These are phyloP conservation scores for Liriodendron chinense DNA, from an alignment of 164 flowering plant genomes.

Conservation along the genomic window DNA sequence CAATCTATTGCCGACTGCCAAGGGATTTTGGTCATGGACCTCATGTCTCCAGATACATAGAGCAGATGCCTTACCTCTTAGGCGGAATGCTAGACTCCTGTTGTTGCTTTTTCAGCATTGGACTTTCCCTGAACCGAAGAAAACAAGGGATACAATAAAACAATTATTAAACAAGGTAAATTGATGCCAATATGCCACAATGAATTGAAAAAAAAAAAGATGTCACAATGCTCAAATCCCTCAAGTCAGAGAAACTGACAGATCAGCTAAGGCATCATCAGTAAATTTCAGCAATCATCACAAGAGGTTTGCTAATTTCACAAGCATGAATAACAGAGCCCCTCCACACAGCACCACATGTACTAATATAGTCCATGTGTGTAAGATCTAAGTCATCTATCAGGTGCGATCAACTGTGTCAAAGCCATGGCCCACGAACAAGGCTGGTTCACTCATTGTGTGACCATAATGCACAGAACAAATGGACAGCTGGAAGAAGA, in stretches of 20 bases:
- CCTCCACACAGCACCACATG: not conserved
- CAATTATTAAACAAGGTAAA: no score
- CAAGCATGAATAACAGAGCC: not conserved
- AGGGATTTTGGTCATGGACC: not conserved
- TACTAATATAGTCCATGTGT: no score
- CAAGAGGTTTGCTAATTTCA: not conserved
- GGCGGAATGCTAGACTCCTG: not conserved
- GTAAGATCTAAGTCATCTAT: no score
- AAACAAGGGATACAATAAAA: not conserved
- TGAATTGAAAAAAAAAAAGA: not conserved
- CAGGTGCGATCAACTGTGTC: no score
- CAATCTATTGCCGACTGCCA: no score
- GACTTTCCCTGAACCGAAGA: not conserved
- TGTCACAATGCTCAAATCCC: not conserved
- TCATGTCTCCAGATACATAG: not conserved
- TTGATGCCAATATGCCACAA: not conserved
- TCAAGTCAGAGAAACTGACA: not conserved
- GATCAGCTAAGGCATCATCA: not conserved
- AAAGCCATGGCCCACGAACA: no score
- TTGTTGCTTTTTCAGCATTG: not conserved
- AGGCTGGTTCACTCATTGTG: no score
- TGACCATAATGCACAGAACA: no score
- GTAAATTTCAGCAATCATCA: not conserved
- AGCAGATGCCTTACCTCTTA: not conserved
- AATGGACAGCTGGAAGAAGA: no score